Base-by-base conservation (phyloP, 768 basidiomycete genomes). In the Sarcodon aspratus region DNA sequence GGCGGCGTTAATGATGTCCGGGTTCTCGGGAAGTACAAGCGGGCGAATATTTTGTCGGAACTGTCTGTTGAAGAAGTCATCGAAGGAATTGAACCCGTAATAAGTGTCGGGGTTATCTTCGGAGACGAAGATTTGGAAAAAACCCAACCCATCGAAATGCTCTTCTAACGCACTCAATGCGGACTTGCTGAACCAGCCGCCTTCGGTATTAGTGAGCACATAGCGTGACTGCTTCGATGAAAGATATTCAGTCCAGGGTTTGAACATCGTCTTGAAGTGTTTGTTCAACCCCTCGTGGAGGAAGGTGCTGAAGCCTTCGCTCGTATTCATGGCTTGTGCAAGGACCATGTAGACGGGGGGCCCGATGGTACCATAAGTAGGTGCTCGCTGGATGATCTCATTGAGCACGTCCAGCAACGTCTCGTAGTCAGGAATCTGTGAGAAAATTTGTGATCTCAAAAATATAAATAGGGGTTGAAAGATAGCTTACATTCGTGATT, bases 31-130 rank as follows among this genome's bases (percentile, higher is more conserved):
- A 7, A 40, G 37, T 11, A 60, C 48, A 31, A 74, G 55, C 5
- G 74, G 70, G 33, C 79, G 75, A 9, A 67, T 57, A 2, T 57
- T 63, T 0, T 59, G 57, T n/a, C 63, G 60, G 57, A 76, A 69
- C 3, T 53, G 50, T 1, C 78, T 58, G 17, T 63, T 71, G 59
- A 83, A 83, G 66, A 78, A 80, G 53, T 74, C 66, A 48, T 80
- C 79, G 76, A 63, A 76, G 45, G 69, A 70, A 0, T 7, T 60
- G 58, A 62, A 77, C 0, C 80, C 79, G 51, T 69, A 61, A 50
- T 75, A 54, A 0, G 59, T 59, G 1, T 55, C 50, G 0, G 73
- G 69, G 8, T 53, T 50, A 3, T 66, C 62, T 47, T 76, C 60
- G 48, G 69, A 73, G 9, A 64, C 54, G 55, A 65, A 77, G 17